These are phyloP conservation scores for Papilionanthe hybrid DNA, from an alignment of 116 monocot genomes.

Conservation along the genomic window DNA sequence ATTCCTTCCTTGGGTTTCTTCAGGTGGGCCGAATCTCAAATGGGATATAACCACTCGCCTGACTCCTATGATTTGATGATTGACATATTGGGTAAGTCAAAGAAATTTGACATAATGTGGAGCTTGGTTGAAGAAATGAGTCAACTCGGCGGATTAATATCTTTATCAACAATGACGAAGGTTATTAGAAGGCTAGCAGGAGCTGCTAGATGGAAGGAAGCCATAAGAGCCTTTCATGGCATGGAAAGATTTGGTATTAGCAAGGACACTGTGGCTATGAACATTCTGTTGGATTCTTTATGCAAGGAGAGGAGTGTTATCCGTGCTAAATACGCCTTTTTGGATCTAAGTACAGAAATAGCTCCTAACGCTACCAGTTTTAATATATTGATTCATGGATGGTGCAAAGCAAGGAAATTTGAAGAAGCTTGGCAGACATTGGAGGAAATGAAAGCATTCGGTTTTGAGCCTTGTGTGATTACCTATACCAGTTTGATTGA, in stretches of 20 bases:
- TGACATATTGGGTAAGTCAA: constrained; percentile 80
- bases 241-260: constrained; percentile 59
- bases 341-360: constrained; percentile 41
- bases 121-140: constrained; percentile 59
- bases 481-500: constrained; percentile 71
- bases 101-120: constrained; percentile 75
- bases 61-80: constrained; percentile 74
- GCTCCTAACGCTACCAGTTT: constrained; percentile 64
- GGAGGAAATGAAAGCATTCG: constrained; percentile 61
- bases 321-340: constrained; percentile 52
- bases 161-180: constrained; percentile 61
- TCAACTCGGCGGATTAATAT: constrained; percentile 39
- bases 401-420: constrained; percentile 72
- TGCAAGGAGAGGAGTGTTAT: constrained; percentile 82
- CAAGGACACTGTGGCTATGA: constrained; percentile 65
- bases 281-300: constrained; percentile 64
- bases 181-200: constrained; percentile 76
- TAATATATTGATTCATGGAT: constrained; percentile 73
- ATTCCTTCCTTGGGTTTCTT: constrained; percentile 78
- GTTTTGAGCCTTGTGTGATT: constrained; percentile 71
- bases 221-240: constrained; percentile 42
- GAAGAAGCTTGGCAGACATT: constrained; percentile 52
- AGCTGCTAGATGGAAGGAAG: constrained; percentile 64
- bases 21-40: constrained; percentile 55
- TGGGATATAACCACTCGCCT: constrained; percentile 32